Conservation (phyloP, 805 yeast genomes). For the Lipomyces japonicus region DNA sequence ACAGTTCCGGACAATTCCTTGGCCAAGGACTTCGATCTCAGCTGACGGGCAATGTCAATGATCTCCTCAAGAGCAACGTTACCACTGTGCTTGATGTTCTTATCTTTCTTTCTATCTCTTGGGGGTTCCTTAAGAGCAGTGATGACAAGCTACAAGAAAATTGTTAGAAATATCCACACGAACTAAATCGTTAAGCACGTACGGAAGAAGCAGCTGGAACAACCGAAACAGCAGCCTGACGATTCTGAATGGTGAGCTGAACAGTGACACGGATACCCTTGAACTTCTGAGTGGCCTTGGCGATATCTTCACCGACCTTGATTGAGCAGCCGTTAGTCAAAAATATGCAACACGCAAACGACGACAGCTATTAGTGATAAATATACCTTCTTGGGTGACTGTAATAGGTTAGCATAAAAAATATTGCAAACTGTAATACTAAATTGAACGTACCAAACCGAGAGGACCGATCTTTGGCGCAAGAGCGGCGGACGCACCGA, state of each 20-base stretch:
- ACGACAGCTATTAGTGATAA: constrained; percentile 44
- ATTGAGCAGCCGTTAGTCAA: constrained; percentile 48
- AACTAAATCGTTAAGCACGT: too few relatives aligned
- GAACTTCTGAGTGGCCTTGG: constrained; percentile 98
- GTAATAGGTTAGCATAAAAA: not conserved
- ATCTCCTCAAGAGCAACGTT: constrained; percentile 96
- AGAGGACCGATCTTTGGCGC: constrained; percentile 99
- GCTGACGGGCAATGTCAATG: constrained; percentile 93
- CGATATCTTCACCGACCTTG: constrained; percentile 99
- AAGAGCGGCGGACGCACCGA: constrained; percentile 98
- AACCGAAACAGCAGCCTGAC: constrained; percentile 98
- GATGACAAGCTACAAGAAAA: constrained; percentile 82
- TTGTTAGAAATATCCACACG: too few relatives aligned
- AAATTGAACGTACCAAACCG: constrained; percentile 73
- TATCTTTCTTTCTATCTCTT: constrained; percentile 99
- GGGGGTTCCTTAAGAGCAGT: constrained; percentile 99
- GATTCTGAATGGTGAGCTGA: constrained; percentile 97
- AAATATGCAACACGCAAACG: not conserved
- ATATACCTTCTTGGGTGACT: constrained; percentile 71
- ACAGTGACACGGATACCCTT: constrained; percentile 99
- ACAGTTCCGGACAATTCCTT: constrained; percentile 94
- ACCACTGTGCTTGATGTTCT: constrained; percentile 99
- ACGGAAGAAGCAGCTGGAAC: constrained; percentile 97
- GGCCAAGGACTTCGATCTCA: constrained; percentile 97
- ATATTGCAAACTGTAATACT: too few relatives aligned